Evolutionary conservation across 805 yeast species (phyloP), one percentile per base, ranked within the genome.

Genomic region (Kazachstania kunashirensis): DNA sequence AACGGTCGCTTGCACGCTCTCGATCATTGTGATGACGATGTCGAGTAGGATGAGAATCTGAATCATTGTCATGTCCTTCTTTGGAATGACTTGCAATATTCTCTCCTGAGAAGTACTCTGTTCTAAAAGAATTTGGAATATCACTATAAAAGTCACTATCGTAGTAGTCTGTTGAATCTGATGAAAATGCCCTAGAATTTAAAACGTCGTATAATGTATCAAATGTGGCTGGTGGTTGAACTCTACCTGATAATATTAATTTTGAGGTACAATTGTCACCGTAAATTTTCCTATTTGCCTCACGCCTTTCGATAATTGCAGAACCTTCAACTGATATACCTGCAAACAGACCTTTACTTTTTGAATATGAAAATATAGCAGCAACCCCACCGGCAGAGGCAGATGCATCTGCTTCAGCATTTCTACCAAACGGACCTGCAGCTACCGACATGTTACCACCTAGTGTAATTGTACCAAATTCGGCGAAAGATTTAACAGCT

Each of bases 321-420:
- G 96, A 88, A 17, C 98, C 98, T 63, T 92, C 98, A 30, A 92
- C 71, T 2, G 97, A 88, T 12, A 92, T 92, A 53, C 98, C 98
- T 0, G 98, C 98, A 65, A 86, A 92, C 33, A 92, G 70, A 45
- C 98, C 98, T 60, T 92, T 92, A 7, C 96, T 88, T 60, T 89
- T 92, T 8, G 97, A 84, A 62, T 92, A 92, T 0, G 96, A 68
- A 57, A 88, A 92, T 12, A 92, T 79, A 10, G 97, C 94, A 3
- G 97, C 81, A 5, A 86, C 89, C 34, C 81, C 70, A 48, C 79
- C 79, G 39, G 84, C 61, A 2, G 96, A 84, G 1, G 96, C 97
- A 18, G 94, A 74, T 14, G 95, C 97, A 15, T 92, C 95, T 33
- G 94, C 96, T 62, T 92, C 98, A 3, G 96, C 97, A 50, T 83